Base-by-base conservation (phyloP, 2,329 filamentous ascomycete species). In the Talaromyces pinophilus region DNA sequence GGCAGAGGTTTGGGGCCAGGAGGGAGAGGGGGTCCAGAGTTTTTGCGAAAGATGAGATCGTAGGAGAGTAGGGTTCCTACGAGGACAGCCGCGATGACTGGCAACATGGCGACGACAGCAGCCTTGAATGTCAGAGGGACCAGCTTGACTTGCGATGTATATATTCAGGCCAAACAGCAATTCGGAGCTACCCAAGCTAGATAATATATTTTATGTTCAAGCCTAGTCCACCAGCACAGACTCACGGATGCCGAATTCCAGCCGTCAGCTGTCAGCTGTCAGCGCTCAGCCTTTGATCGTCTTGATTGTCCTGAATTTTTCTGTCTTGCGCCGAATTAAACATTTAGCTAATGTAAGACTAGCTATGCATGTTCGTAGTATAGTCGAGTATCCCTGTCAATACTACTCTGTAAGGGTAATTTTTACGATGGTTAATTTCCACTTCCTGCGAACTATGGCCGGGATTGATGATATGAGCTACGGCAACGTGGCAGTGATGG, bases 1-100 rank as follows among this genome's bases (percentile, higher is more conserved):
- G 83, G 83, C 3, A 82, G 70, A 0, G 77, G 78, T 46, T 76
- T 82, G 0, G 85, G 85, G 0, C 85, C 85, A 1, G 84, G 85
- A 1, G 84, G 84, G 2, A 65, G 57, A 0, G 22, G 35, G 19
- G 33, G 19, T 8, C 55, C 55, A 22, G 19, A 25, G 11, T 40
- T 40, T 25, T 10, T 42, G 35, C 33, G 35, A 5, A 42, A 30
- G 48, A 52, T 52, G 25, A 52, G 25, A 10, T 17, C 10, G 15
- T 30, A 52, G 48, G 48, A 30, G 5, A 30, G 13, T 17, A 52
- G 48, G 25, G 25, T 25, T 52, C 48, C 48, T 30, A 30, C 48
- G 15, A 52, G 48, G 13, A 52, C 48, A 52, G 48, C 48, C 48
- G 48, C 48, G 25, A 52, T 52, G 48, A 52, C 48, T 30, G 48